These are phyloP conservation scores for Penicillium sumatraense DNA, from an alignment of 2,329 filamentous ascomycete species.

Conservation along the genomic window DNA sequence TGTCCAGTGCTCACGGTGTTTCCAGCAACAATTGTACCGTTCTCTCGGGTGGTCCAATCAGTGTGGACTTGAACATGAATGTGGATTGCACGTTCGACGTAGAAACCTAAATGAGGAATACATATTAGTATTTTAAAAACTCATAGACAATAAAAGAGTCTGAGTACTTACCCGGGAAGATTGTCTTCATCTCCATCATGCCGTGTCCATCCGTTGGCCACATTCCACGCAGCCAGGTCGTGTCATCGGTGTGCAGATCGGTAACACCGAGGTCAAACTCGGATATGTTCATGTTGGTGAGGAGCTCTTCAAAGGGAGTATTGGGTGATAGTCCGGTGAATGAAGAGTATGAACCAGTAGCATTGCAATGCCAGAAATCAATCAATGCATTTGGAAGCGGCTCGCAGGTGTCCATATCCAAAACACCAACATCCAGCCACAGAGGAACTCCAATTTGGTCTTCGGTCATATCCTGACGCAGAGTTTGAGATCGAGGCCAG, in stretches of 20 bases:
- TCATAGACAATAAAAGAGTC: not conserved
- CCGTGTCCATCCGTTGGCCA: slow-evolving; percentile 51
- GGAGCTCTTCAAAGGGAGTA: slow-evolving; percentile 32
- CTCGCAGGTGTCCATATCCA: slow-evolving; percentile 49
- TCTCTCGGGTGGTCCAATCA: slow-evolving; percentile 27
- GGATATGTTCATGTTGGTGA: slow-evolving; percentile 34
- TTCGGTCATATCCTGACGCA: slow-evolving; percentile 47
- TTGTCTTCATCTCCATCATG: slow-evolving; percentile 52
- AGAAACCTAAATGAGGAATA: slow-evolving; percentile 44
- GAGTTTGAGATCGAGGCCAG: slow-evolving; percentile 38
- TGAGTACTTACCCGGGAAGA: slow-evolving; percentile 38
- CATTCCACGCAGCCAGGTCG: slow-evolving; percentile 53
- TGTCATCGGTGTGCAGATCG: slow-evolving; percentile 30
- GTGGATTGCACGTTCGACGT: slow-evolving; percentile 49
- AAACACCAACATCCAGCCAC: slow-evolving; percentile 47
- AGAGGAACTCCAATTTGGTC: slow-evolving; percentile 43
- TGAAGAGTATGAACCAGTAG: slow-evolving; percentile 46
- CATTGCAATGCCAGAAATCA: slow-evolving; percentile 52
- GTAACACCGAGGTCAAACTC: slow-evolving; percentile 24
- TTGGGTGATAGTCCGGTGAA: slow-evolving; percentile 33
- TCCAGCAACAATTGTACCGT: slow-evolving; percentile 33
- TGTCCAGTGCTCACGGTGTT: slow-evolving; percentile 39
- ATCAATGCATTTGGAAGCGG: slow-evolving; percentile 40
- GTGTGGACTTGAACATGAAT: slow-evolving; percentile 53
- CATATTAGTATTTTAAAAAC: slow-evolving; percentile 11